A percentile compares a stretch with the other conserved stretches of the same genome.
These are phyloP conservation scores for Dimargaris verticillata DNA, from an alignment of 192 early-diverging fungal genomes.

Conservation along the genomic window DNA sequence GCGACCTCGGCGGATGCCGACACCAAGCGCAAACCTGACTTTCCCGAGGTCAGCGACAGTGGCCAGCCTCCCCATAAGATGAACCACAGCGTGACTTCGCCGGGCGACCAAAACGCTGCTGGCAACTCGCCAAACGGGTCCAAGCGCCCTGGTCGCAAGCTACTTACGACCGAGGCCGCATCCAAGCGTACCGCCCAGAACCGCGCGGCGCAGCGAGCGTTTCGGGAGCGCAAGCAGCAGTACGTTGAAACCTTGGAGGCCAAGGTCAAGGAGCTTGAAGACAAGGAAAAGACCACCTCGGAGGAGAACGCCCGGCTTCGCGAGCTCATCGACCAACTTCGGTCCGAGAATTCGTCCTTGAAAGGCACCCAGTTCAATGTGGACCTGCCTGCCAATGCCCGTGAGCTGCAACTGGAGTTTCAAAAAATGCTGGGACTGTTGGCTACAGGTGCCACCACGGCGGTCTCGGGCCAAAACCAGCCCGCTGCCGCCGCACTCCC, in stretches of 20 bases:
- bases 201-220: conserved; percentile 77
- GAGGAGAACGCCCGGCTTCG: conserved; percentile 25
- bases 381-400: not conserved
- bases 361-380: conserved; percentile 2
- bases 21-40: not conserved
- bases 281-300: conserved; percentile 31
- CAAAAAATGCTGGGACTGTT: not conserved
- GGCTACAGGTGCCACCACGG: not conserved
- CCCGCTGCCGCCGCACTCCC: too few species aligned
- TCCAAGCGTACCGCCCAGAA: conserved; percentile 78
- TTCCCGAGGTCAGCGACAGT: not conserved
- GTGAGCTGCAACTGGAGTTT: too few species aligned
- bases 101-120: too few species aligned
- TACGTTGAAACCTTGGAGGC: conserved; percentile 68
- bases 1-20: not conserved
- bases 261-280: conserved; percentile 49
- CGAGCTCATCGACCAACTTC: conserved; percentile 19
- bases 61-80: too few species aligned
- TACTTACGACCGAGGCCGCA: conserved; percentile 31
- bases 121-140: not conserved
- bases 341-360: conserved; percentile 17
- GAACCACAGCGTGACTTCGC: too few species aligned
- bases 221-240: conserved; percentile 69
- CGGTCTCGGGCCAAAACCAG: not conserved
- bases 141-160: conserved; percentile 46